phyloP scores from a whole-genome alignment of 139 green algal species.

The Ettlia oleoabundans region DNA sequence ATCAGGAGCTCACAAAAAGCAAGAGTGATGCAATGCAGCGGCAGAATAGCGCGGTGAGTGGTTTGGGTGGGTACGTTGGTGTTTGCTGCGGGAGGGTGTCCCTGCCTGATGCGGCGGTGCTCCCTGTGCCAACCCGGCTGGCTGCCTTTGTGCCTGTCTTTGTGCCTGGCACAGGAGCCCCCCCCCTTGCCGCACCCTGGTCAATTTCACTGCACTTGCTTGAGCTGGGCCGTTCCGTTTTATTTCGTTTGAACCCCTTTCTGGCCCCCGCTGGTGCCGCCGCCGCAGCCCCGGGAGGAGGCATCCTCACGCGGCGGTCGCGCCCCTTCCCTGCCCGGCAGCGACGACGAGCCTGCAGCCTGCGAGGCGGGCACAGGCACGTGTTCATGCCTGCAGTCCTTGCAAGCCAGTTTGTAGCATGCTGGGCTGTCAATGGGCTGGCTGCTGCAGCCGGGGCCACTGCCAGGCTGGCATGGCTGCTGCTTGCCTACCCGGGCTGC shows the following conservation, averaged over 20 bases:
- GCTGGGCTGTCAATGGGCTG: too few relatives aligned
- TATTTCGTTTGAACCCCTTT: not conserved
- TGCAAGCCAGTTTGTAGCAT: too few relatives aligned
- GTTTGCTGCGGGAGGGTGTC: too few relatives aligned
- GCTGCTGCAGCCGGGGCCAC: not conserved
- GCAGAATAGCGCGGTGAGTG: conserved; percentile 12
- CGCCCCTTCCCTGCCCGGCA: conserved; percentile 19
- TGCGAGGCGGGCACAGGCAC: conserved; percentile 23
- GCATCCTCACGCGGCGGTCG: conserved; percentile 1
- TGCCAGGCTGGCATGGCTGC: not conserved
- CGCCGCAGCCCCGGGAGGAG: conserved; percentile 6
- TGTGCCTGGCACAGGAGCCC: too few relatives aligned
- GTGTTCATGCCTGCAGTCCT: not conserved
- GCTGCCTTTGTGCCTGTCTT: too few relatives aligned
- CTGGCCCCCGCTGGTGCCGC: not conserved
- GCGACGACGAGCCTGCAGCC: conserved; percentile 29
- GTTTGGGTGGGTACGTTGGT: too few relatives aligned
- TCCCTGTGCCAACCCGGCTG: too few relatives aligned
- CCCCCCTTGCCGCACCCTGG: too few relatives aligned
- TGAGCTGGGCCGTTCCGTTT: too few relatives aligned
- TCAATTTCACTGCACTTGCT: too few relatives aligned
- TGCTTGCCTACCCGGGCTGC: not conserved
- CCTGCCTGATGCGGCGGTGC: too few relatives aligned
- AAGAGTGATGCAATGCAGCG: conserved; percentile 9
- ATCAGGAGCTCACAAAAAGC: conserved; percentile 19